phyloP scores from a whole-genome alignment of 495 filamentous ascomycete species.

The Evernia prunastri region DNA sequence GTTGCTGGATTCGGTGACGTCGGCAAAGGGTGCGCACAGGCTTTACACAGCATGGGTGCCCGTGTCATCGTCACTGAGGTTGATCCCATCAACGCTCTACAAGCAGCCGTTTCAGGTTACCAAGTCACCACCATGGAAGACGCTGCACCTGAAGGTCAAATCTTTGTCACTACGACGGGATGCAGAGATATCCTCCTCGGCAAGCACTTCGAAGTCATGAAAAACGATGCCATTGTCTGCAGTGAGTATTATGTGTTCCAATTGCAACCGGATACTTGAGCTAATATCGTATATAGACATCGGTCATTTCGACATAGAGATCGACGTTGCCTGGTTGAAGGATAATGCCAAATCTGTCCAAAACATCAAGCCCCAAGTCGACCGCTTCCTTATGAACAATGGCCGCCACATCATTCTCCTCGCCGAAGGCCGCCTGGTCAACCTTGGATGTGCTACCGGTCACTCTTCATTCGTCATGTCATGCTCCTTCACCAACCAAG shows the following conservation, averaged over 20 bases:
- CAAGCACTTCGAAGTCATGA: conserved; percentile 93
- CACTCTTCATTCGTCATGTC: conserved; percentile 99
- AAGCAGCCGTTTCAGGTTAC: conserved; percentile 95
- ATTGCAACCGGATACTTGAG: background rate
- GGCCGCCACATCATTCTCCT: conserved; percentile 97
- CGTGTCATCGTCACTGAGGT: conserved; percentile 95
- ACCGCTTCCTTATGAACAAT: conserved; percentile 90
- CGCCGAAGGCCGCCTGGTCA: conserved; percentile 97
- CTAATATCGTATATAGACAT: conserved; percentile 58
- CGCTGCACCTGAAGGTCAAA: conserved; percentile 79
- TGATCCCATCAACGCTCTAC: conserved; percentile 99
- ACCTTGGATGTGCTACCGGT: conserved; percentile 96
- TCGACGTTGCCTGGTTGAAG: conserved; percentile 99
- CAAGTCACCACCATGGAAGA: conserved; percentile 98
- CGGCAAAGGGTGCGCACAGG: conserved; percentile 96
- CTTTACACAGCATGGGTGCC: conserved; percentile 93
- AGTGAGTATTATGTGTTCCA: conserved; percentile 51
- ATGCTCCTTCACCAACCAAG: conserved; percentile 99
- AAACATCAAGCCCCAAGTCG: conserved; percentile 99
- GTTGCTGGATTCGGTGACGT: conserved; percentile 99
- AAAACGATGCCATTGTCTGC: conserved; percentile 98
- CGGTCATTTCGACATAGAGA: conserved; percentile 99
- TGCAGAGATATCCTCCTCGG: conserved; percentile 95
- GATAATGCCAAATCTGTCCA: conserved; percentile 82
- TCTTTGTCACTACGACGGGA: conserved; percentile 98